Evolutionary conservation across 169 alveolate genomes (phyloP).

Genomic region (Plasmodium knowlesi): DNA sequence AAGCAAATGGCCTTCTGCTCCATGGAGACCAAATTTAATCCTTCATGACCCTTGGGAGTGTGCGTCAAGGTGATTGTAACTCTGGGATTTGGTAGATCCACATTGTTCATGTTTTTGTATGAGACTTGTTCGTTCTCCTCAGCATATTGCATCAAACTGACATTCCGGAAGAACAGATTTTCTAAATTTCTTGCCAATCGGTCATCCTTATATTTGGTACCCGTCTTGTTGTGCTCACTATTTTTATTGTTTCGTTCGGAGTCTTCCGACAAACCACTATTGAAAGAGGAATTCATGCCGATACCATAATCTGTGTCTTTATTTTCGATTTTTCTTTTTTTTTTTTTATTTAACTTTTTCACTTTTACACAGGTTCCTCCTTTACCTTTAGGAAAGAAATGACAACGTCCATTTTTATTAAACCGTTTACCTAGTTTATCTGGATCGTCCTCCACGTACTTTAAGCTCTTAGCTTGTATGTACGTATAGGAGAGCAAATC

Average conservation of each 20-base stretch:
- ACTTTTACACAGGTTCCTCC: background rate
- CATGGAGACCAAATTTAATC: slow-evolving; percentile 17
- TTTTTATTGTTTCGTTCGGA: slow-evolving; percentile 12
- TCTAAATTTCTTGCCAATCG: slow-evolving; percentile 33
- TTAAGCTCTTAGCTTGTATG: slow-evolving; percentile 46
- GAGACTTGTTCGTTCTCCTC: slow-evolving; percentile 43
- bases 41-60: slow-evolving; percentile 64
- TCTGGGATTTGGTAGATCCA: slow-evolving; percentile 55
- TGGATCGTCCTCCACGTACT: slow-evolving; percentile 22
- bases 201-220: slow-evolving; percentile 2
- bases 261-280: slow-evolving; percentile 6
- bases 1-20: slow-evolving; percentile 60
- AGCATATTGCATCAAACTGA: slow-evolving; percentile 34
- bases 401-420: slow-evolving; percentile 1
- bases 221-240: background rate
- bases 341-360: slow-evolving; percentile 23
- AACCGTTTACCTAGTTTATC: slow-evolving; percentile 7
- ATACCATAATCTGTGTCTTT: background rate
- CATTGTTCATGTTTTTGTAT: slow-evolving; percentile 50
- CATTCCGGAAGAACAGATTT: slow-evolving; percentile 40
- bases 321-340: slow-evolving; percentile 28
- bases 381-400: slow-evolving; percentile 1
- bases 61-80: slow-evolving; percentile 46
- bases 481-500: slow-evolving; percentile 76
- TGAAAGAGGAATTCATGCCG: slow-evolving; percentile 8